phyloP scores from a whole-genome alignment of 2,329 filamentous ascomycete genomes.

The Chalaropsis ovoidea region DNA sequence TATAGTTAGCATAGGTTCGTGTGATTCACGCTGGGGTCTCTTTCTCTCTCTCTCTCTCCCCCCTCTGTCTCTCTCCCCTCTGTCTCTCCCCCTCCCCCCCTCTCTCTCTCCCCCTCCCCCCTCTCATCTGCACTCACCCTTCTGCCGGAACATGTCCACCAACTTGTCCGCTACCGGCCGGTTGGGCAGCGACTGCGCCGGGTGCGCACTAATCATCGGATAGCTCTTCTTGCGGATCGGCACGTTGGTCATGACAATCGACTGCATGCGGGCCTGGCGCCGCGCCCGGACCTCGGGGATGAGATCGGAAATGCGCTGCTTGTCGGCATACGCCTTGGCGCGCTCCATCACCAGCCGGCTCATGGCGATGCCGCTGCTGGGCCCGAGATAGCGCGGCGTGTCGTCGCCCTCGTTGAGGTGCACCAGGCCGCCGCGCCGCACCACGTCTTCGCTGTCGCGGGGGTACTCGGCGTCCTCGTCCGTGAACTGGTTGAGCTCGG shows the following conservation, averaged over 20 bases:
- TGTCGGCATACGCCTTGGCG: constrained; percentile 85
- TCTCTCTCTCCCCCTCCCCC: no score
- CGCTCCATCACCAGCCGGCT: constrained; percentile 92
- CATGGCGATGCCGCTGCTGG: constrained; percentile 92
- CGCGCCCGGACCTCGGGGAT: constrained; percentile 62
- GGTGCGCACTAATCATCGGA: constrained; percentile 75
- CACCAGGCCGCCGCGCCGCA: constrained; percentile 77
- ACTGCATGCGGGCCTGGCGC: constrained; percentile 50
- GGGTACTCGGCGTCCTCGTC: constrained; percentile 62
- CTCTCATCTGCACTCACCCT: constrained; percentile 45
- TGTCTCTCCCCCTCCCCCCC: no score
- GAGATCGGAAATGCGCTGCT: constrained; percentile 83
- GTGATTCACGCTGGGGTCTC: not conserved
- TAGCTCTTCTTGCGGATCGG: constrained; percentile 71
- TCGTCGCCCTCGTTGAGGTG: constrained; percentile 78
- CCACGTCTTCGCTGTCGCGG: constrained; percentile 68
- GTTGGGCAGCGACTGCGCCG: constrained; percentile 65
- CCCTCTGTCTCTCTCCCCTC: no score
- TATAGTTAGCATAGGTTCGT: no score
- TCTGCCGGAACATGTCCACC: constrained; percentile 74
- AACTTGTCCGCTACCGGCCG: constrained; percentile 65
- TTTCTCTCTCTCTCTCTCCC: no score
- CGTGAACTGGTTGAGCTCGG: constrained; percentile 67
- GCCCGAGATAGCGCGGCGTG: constrained; percentile 75
- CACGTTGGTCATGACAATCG: constrained; percentile 41